phyloP scores from a whole-genome alignment of 257 asterid genomes.

The Eustoma russellianum region DNA sequence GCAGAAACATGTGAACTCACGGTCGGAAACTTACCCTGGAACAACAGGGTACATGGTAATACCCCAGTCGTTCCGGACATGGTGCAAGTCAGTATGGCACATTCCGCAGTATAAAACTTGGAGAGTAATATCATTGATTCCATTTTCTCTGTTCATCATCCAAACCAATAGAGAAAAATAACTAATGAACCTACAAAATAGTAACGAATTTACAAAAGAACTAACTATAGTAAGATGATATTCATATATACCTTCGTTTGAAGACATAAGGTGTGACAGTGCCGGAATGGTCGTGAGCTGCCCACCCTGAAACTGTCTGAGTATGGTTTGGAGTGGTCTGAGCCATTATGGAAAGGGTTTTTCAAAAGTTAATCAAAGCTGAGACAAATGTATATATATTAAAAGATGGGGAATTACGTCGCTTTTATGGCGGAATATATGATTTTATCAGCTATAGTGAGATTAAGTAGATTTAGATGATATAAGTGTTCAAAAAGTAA shows the following conservation, averaged over 20 bases:
- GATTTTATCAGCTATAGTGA: too few relatives aligned
- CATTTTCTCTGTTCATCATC: constrained; percentile 26
- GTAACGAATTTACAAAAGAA: too few relatives aligned
- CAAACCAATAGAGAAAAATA: too few relatives aligned
- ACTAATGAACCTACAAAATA: too few relatives aligned
- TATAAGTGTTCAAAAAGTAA: too few relatives aligned
- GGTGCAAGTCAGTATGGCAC: constrained; percentile 42
- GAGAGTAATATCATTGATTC: constrained; percentile 31
- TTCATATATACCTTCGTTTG: constrained; percentile 26
- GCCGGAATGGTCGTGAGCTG: constrained; percentile 39
- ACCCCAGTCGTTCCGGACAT: constrained; percentile 35
- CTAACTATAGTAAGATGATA: too few relatives aligned
- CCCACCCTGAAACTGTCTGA: constrained; percentile 37
- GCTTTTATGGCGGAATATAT: too few relatives aligned
- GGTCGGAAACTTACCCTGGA: constrained; percentile 24
- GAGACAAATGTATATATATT: too few relatives aligned
- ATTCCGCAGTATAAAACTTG: constrained; percentile 35
- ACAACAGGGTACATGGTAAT: constrained; percentile 38
- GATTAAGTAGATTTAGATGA: too few relatives aligned
- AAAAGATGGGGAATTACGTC: too few relatives aligned
- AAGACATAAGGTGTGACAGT: constrained; percentile 32
- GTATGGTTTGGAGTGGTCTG: constrained; percentile 38
- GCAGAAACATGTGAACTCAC: too few relatives aligned
- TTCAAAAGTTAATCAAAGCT: too few relatives aligned
- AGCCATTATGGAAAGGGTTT: constrained; percentile 21